Base-by-base conservation (phyloP, 2,329 filamentous ascomycete species). In the Lasiodiplodia gonubiensis region DNA sequence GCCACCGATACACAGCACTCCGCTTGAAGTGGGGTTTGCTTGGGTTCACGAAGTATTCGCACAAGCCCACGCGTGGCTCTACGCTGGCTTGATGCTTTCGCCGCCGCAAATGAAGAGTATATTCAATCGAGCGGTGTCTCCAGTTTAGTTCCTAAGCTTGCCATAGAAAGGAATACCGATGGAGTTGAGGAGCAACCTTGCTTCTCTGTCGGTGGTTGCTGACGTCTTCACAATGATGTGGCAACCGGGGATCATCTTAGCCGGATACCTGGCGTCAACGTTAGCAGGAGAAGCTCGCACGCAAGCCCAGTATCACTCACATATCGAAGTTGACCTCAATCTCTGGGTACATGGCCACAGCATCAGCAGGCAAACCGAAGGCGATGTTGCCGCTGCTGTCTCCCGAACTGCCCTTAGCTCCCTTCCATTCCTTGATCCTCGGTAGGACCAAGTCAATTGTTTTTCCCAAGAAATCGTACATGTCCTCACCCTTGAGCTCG, bases 391-490 rank as follows among this genome's bases (percentile, higher is more conserved):
- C 95, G 69, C 90, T 90, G 75, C 89, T 89, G 78, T 99, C 95
- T 75, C 95, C 95, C 48, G 92, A 92, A 52, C 83, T 87, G 59
- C 88, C 89, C 72, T 87, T 86, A n/a, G 92, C 84, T 68, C 95
- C 95, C 67, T 87, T 88, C 91, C 93, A 99, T 73, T 99, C 95
- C 85, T 98, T 99, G 80, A 99, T 96, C 76, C 90, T 92, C 48
- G 95, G 95, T 77, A 98, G 86, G 6, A 99, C 94, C 10, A 98
- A 84, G 77, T 97, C 93, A 66, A 98, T 85, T 72, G 93, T 84
- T 83, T 97, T 97, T 75, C 94, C 91, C 53, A 99, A 77, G 78
- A 99, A 97, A 78, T 97, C 90, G 70, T 92, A 92, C 74, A 96
- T 95, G 68, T 90, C 86, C 77, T 95, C 90, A 35, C 92, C 93